phyloP scores from a whole-genome alignment of 495 filamentous ascomycete species.

The Sordaria brevicollis region DNA sequence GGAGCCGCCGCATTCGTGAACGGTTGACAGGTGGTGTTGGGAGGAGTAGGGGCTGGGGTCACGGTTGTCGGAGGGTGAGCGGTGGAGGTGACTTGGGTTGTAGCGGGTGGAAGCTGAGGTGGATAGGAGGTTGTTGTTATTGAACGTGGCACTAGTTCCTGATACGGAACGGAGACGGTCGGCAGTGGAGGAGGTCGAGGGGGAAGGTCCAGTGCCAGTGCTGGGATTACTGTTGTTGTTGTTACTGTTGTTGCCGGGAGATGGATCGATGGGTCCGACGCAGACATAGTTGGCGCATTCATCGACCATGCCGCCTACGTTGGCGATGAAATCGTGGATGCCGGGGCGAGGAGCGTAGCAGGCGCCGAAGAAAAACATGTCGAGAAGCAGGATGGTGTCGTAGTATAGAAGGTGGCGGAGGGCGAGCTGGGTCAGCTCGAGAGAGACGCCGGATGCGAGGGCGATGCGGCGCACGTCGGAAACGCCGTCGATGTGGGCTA shows the following conservation, averaged over 20 bases:
- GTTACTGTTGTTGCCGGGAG: not conserved
- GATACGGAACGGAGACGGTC: not conserved
- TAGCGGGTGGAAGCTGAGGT: not conserved
- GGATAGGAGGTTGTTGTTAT: not conserved
- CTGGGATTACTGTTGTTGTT: not conserved
- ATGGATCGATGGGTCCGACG: constrained; percentile 7
- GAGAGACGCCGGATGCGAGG: constrained; percentile 70
- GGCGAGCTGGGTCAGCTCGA: constrained; percentile 71
- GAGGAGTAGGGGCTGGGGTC: not conserved
- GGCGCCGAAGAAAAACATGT: constrained; percentile 85
- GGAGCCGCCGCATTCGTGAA: not conserved
- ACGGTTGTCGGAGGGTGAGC: not conserved
- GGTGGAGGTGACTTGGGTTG: not conserved
- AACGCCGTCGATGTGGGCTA: constrained; percentile 80
- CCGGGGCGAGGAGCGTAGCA: constrained; percentile 78
- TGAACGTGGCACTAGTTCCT: not conserved
- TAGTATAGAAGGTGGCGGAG: constrained; percentile 87
- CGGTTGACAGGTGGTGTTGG: not conserved
- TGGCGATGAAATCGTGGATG: constrained; percentile 61
- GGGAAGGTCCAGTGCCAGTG: not conserved
- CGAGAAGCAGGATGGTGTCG: constrained; percentile 73
- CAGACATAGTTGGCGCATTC: constrained; percentile 82
- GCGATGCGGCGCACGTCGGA: constrained; percentile 79
- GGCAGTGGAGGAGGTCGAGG: not conserved
- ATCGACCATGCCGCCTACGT: constrained; percentile 58